phyloP scores from a whole-genome alignment of 257 asterid species.

The Buddleja alternifolia region DNA sequence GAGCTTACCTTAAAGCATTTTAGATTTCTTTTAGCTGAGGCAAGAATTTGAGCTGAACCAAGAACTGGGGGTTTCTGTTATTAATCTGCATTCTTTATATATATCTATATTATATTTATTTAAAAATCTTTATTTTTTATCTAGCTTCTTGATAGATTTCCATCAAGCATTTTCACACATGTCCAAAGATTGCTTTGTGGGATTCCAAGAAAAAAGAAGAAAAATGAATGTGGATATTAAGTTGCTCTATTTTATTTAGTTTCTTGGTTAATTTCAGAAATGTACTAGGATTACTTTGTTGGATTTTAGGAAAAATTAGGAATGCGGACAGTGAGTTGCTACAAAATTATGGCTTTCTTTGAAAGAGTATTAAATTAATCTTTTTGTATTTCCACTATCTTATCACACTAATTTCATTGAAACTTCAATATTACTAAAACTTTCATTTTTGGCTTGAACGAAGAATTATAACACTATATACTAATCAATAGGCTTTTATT shows the following conservation, averaged over 20 bases:
- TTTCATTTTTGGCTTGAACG: too few species aligned
- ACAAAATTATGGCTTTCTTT: too few species aligned
- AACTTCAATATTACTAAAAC: too few species aligned
- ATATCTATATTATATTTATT: not conserved
- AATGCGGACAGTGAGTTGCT: not conserved
- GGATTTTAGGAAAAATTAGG: not conserved
- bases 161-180: not conserved
- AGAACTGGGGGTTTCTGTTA: not conserved
- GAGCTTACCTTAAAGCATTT: constrained; percentile 16
- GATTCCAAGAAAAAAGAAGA: not conserved
- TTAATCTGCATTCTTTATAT: not conserved
- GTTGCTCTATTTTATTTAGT: not conserved
- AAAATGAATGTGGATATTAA: not conserved
- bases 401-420: too few species aligned
- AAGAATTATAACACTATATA: too few species aligned
- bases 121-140: not conserved
- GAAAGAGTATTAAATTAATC: too few species aligned
- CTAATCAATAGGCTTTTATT: too few species aligned
- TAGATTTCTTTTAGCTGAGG: not conserved
- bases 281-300: not conserved
- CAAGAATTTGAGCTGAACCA: not conserved
- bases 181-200: not conserved
- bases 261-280: not conserved
- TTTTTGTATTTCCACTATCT: too few species aligned
- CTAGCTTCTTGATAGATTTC: not conserved